A percentile compares a stretch with the other conserved stretches of the same genome.
These are phyloP conservation scores for Lupinus albus DNA, from an alignment of 306 rosid genomes.

Conservation along the genomic window DNA sequence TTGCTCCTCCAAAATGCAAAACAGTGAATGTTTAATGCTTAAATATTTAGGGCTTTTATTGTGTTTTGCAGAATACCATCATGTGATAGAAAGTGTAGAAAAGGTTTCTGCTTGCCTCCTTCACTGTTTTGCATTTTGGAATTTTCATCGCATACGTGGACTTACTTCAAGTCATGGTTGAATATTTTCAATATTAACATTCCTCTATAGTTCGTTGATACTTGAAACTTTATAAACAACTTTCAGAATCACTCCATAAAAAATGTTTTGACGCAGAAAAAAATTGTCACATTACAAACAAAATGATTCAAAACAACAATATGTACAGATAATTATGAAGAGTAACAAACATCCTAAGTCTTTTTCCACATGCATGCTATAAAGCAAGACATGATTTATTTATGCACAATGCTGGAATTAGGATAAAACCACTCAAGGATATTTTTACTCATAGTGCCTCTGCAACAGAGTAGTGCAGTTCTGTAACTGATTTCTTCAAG, in stretches of 20 bases:
- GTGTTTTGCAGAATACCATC: too few relatives aligned
- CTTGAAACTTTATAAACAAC: background rate
- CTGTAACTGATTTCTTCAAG: slow-evolving; percentile 51
- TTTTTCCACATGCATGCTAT: slow-evolving; percentile 24
- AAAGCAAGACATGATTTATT: slow-evolving; percentile 45
- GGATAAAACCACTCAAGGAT: background rate
- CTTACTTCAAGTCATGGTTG: too few relatives aligned
- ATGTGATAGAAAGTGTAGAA: too few relatives aligned
- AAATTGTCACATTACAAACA: too few relatives aligned
- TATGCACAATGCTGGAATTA: slow-evolving; percentile 45
- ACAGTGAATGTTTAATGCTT: too few relatives aligned
- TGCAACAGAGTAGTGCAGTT: slow-evolving; percentile 68
- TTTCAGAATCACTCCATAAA: background rate
- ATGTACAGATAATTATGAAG: slow-evolving; percentile 7
- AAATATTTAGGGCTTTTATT: too few relatives aligned
- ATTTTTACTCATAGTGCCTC: slow-evolving; percentile 60
- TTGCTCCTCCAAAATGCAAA: too few relatives aligned
- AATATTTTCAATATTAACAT: too few relatives aligned
- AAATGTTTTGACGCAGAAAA: background rate
- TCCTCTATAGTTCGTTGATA: too few relatives aligned
- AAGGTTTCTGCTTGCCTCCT: too few relatives aligned
- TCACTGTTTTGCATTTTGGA: too few relatives aligned
- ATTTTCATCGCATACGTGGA: too few relatives aligned
- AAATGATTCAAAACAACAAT: background rate
- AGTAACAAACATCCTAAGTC: slow-evolving; percentile 15